Evolutionary conservation across 805 yeast genomes (phyloP).

Genomic region (Yarrowia sp.): DNA sequence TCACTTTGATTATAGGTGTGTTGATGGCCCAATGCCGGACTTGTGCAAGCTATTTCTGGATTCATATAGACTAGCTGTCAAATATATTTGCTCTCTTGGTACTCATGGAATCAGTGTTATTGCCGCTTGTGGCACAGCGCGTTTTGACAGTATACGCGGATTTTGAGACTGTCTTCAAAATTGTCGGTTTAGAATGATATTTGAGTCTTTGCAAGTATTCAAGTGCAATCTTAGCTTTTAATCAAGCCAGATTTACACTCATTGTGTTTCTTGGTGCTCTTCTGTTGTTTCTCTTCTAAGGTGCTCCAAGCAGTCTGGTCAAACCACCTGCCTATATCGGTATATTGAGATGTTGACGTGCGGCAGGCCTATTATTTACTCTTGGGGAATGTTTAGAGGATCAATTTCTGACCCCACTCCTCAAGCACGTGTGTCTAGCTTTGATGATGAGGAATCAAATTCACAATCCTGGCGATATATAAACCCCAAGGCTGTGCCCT

Average conservation of each 20-base stretch:
- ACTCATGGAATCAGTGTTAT: background rate
- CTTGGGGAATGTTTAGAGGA: background rate
- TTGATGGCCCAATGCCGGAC: background rate
- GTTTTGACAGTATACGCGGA: no score
- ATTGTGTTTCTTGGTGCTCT: no score
- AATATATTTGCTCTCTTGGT: background rate
- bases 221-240: no score
- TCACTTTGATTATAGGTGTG: no score
- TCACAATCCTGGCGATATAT: no score
- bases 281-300: no score
- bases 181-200: no score
- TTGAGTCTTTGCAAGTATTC: no score
- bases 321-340: background rate
- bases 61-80: background rate
- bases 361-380: background rate
- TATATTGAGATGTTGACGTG: background rate
- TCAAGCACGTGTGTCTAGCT: no score
- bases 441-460: no score
- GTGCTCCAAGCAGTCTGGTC: background rate
- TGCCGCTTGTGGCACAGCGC: background rate
- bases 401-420: background rate
- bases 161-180: no score
- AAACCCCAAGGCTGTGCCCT: background rate
- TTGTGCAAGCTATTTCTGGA: background rate
- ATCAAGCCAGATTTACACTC: no score